phyloP scores from a whole-genome alignment of 2,329 filamentous ascomycete species.

The Claviceps africana region DNA sequence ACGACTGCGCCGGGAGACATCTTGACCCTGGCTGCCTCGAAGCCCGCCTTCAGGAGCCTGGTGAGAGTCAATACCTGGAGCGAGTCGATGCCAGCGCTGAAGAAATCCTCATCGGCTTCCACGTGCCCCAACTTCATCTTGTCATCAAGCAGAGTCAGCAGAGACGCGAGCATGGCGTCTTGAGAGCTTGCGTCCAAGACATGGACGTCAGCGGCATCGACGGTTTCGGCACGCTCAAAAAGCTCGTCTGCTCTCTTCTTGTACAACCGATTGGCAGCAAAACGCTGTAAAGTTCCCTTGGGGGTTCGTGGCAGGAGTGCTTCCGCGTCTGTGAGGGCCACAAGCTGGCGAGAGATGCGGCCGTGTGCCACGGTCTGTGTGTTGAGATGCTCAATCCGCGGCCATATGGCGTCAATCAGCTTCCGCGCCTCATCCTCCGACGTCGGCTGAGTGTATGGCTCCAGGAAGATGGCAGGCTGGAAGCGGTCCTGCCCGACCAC shows the following conservation, averaged over 20 bases:
- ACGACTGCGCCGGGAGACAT: constrained; percentile 8
- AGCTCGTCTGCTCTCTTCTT: constrained; percentile 27
- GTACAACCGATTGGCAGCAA: constrained; percentile 25
- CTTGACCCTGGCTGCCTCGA: constrained; percentile 9
- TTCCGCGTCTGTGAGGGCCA: constrained; percentile 23
- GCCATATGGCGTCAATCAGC: constrained; percentile 31
- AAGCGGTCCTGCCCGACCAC: constrained; percentile 31
- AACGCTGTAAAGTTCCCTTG: constrained; percentile 33
- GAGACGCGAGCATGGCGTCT: constrained; percentile 12
- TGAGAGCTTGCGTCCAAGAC: constrained; percentile 12
- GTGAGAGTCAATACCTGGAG: constrained; percentile 21
- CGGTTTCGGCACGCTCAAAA: constrained; percentile 17
- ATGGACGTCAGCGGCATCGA: neutral
- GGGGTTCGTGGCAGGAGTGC: constrained; percentile 30
- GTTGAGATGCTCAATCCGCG: constrained; percentile 27
- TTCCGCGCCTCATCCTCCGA: constrained; percentile 9
- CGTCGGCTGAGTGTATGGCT: constrained; percentile 21
- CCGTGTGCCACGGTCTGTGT: constrained; percentile 30
- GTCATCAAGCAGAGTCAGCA: constrained; percentile 9
- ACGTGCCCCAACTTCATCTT: constrained; percentile 9
- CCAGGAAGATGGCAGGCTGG: constrained; percentile 33
- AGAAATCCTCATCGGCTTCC: constrained; percentile 20
- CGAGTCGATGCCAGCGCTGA: constrained; percentile 25
- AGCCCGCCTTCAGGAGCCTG: constrained; percentile 9
- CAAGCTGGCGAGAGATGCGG: constrained; percentile 26